These are phyloP conservation scores for Ogataea dorogensis DNA, from an alignment of 805 yeast species.

Conservation along the genomic window DNA sequence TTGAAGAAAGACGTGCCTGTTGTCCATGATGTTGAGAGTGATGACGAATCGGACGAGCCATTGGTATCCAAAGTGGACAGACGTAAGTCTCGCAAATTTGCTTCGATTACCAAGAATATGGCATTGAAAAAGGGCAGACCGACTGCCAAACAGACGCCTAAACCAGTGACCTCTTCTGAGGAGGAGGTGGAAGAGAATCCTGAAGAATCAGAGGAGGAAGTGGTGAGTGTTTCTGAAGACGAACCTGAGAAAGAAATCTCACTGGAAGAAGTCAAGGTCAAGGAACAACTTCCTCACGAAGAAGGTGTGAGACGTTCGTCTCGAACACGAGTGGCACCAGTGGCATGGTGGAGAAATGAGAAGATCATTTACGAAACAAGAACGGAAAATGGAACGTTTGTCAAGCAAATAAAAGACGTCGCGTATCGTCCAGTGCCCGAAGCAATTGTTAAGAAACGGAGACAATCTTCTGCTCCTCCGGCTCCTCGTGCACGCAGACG, in stretches of 20 bases:
- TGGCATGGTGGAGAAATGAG: constrained; percentile 86
- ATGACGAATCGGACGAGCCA: constrained; percentile 7
- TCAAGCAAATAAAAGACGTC: constrained; percentile 58
- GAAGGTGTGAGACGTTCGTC: constrained; percentile 51
- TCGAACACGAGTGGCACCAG: constrained; percentile 64
- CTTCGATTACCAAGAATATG: constrained; percentile 29
- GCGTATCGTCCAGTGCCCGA: constrained; percentile 46
- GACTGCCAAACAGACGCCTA: too few species aligned
- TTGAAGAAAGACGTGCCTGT: constrained; percentile 12
- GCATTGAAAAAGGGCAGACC: constrained; percentile 30
- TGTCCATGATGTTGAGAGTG: constrained; percentile 1
- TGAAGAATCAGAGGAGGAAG: constrained; percentile 2
- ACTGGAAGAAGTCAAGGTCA: constrained; percentile 3
- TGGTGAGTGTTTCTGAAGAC: constrained; percentile 10
- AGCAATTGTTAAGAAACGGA: constrained; percentile 13
- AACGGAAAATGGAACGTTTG: constrained; percentile 45
- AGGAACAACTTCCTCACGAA: constrained; percentile 2
- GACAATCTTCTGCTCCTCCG: constrained; percentile 17
- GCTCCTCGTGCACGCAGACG: constrained; percentile 14
- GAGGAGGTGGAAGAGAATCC: constrained; percentile 8
- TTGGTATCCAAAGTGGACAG: not conserved
- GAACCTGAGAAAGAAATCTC: constrained; percentile 3
- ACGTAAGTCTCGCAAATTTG: constrained; percentile 8
- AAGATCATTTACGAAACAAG: constrained; percentile 55
- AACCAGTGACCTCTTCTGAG: too few species aligned